These are phyloP conservation scores for Xylariaceae sp. DNA, from an alignment of 2,329 filamentous ascomycete species.

Conservation along the genomic window DNA sequence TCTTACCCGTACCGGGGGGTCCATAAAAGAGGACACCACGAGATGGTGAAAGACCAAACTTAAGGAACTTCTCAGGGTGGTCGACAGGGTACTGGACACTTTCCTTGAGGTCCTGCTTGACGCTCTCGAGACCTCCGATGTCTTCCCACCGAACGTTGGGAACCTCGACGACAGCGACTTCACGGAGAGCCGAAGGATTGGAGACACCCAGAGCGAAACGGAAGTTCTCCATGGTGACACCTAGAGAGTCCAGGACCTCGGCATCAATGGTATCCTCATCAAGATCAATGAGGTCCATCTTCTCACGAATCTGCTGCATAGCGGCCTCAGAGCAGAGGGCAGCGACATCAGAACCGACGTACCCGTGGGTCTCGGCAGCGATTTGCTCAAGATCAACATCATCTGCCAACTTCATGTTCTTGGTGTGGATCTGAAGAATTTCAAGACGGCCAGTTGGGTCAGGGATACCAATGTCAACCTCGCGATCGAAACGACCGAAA, in stretches of 20 bases:
- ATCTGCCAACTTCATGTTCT: conserved; percentile 99
- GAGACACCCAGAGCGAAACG: conserved; percentile 95
- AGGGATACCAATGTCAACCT: conserved; percentile 96
- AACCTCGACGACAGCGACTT: conserved; percentile 98
- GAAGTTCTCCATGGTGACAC: conserved; percentile 99
- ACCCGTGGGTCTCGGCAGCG: conserved; percentile 95
- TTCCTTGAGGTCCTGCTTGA: conserved; percentile 99
- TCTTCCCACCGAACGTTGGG: conserved; percentile 99
- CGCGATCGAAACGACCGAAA: conserved; percentile 97
- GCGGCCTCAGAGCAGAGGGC: conserved; percentile 98
- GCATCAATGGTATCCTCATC: conserved; percentile 99
- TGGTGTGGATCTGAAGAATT: conserved; percentile 98
- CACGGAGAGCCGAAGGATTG: conserved; percentile 96
- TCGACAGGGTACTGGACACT: conserved; percentile 98
- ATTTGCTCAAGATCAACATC: conserved; percentile 97
- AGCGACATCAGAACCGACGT: conserved; percentile 96
- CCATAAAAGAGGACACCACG: conserved; percentile 98
- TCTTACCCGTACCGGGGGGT: conserved; percentile 99
- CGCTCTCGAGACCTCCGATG: conserved; percentile 93
- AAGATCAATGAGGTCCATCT: conserved; percentile 99
- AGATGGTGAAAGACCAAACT: conserved; percentile 96
- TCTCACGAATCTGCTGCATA: conserved; percentile 99
- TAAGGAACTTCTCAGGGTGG: conserved; percentile 99
- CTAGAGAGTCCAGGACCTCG: conserved; percentile 94
- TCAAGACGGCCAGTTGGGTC: conserved; percentile 97